Evolutionary conservation across 1,284 basidiomycete genomes (phyloP).

Genomic region (Microbotryomycetes sp.): DNA sequence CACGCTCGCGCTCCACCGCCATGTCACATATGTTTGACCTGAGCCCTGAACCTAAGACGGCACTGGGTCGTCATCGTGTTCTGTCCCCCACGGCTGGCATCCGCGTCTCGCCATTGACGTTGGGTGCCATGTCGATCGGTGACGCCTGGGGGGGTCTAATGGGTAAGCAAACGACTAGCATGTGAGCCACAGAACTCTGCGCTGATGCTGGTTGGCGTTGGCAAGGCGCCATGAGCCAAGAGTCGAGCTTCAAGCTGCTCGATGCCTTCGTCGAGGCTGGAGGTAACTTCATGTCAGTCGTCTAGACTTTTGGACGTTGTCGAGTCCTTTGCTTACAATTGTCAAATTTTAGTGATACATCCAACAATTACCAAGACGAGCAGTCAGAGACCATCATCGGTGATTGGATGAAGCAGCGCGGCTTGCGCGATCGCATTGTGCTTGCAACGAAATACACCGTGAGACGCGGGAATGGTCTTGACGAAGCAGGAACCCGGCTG

Average conservation of each 20-base stretch:
- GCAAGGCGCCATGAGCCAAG: constrained; percentile 48
- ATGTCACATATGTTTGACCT: constrained; percentile 7
- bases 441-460: constrained; percentile 49
- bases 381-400: constrained; percentile 53
- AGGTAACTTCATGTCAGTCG: constrained; percentile 45
- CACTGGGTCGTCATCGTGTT: constrained; percentile 46
- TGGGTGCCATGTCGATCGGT: constrained; percentile 52
- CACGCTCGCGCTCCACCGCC: neutral
- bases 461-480: too few species aligned
- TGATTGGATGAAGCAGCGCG: constrained; percentile 52
- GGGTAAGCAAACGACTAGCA: too few species aligned
- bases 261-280: constrained; percentile 46
- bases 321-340: constrained; percentile 26
- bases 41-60: constrained; percentile 19
- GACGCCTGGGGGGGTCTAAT: too few species aligned
- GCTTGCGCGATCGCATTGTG: constrained; percentile 52
- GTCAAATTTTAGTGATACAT: neutral
- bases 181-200: too few species aligned
- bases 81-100: constrained; percentile 47
- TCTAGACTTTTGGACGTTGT: too few species aligned
- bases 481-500: too few species aligned
- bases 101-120: constrained; percentile 49
- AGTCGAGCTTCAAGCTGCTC: constrained; percentile 50
- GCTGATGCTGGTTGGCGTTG: too few species aligned
- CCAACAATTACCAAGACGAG: constrained; percentile 45